A percentile compares a stretch with the other conserved stretches of the same genome.
Conservation (phyloP, 148 eudicot species). For the Dianthus caryophyllus region DNA sequence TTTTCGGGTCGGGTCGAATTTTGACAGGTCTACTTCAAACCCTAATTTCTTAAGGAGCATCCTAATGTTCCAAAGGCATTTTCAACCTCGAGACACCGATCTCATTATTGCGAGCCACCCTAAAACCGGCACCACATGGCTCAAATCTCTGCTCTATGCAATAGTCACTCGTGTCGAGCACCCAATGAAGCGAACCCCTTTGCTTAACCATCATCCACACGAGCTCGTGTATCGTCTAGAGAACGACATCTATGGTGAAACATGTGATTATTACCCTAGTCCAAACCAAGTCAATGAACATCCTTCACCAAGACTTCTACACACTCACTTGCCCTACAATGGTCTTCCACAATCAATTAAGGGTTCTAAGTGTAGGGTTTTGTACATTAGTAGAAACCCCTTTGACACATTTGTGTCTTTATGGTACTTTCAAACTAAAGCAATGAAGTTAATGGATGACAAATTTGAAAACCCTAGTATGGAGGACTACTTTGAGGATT, state of each 20-base stretch:
- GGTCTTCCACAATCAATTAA: not conserved
- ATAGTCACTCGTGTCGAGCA: not conserved
- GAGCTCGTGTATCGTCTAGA: constrained; percentile 1
- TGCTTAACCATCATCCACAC: not conserved
- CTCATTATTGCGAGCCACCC: not conserved
- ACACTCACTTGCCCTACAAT: not conserved
- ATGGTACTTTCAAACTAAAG: not conserved
- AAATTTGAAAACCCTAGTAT: not conserved
- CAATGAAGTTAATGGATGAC: not conserved
- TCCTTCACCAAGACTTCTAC: constrained; percentile 9
- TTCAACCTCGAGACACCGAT: constrained; percentile 7
- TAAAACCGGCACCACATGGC: constrained; percentile 8
- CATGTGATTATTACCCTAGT: not conserved
- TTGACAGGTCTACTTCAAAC: not conserved
- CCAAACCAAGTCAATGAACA: not conserved
- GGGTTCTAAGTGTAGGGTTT: not conserved
- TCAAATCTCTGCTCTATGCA: constrained; percentile 1
- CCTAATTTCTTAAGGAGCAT: not conserved
- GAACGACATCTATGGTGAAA: not conserved
- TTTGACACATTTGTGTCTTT: constrained; percentile 8
- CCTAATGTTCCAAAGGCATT: constrained; percentile 4
- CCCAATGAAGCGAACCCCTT: not conserved
- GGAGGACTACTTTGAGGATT: constrained; percentile 10
- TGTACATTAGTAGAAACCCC: constrained; percentile 9
- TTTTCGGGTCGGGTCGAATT: too few relatives aligned